These are phyloP conservation scores for Alternaria atra DNA, from an alignment of 2,329 filamentous ascomycete species.

Conservation along the genomic window DNA sequence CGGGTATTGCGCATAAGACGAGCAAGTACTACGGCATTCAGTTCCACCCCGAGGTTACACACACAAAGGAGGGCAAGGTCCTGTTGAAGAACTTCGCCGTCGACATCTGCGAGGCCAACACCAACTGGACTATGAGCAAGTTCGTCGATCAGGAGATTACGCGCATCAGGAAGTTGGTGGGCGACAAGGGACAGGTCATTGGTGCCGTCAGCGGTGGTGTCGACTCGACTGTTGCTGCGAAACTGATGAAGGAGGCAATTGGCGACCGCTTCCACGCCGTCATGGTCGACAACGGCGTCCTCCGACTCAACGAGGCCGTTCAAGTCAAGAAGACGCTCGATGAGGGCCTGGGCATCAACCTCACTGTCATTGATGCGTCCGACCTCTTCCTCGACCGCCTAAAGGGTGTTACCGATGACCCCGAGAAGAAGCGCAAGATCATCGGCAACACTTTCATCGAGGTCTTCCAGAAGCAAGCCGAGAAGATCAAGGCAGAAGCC, in stretches of 20 bases:
- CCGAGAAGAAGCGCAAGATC: slow-evolving; percentile 90
- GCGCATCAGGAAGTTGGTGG: slow-evolving; percentile 83
- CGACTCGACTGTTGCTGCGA: slow-evolving; percentile 86
- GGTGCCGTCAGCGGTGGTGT: slow-evolving; percentile 85
- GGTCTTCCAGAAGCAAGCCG: slow-evolving; percentile 82
- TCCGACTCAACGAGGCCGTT: slow-evolving; percentile 85
- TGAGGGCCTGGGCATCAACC: slow-evolving; percentile 84
- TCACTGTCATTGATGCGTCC: slow-evolving; percentile 84
- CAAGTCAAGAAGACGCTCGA: slow-evolving; percentile 82
- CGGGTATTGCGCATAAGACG: slow-evolving; percentile 76
- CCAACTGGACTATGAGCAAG: slow-evolving; percentile 85
- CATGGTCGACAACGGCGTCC: slow-evolving; percentile 84
- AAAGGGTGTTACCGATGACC: slow-evolving; percentile 75
- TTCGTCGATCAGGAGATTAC: slow-evolving; percentile 84
- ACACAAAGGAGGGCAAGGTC: slow-evolving; percentile 73
- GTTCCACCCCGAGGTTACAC: slow-evolving; percentile 87
- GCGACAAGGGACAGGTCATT: slow-evolving; percentile 81
- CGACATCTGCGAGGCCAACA: slow-evolving; percentile 77
- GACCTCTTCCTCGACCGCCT: slow-evolving; percentile 81
- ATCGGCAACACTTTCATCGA: slow-evolving; percentile 85
- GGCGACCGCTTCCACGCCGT: slow-evolving; percentile 85
- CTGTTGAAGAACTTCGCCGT: slow-evolving; percentile 85
- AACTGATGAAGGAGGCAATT: slow-evolving; percentile 87
- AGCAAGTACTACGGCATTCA: slow-evolving; percentile 83
- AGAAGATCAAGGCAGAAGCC: slow-evolving; percentile 75